Conservation (phyloP, 495 filamentous ascomycete species). For the Aspergillus kassunensis region DNA sequence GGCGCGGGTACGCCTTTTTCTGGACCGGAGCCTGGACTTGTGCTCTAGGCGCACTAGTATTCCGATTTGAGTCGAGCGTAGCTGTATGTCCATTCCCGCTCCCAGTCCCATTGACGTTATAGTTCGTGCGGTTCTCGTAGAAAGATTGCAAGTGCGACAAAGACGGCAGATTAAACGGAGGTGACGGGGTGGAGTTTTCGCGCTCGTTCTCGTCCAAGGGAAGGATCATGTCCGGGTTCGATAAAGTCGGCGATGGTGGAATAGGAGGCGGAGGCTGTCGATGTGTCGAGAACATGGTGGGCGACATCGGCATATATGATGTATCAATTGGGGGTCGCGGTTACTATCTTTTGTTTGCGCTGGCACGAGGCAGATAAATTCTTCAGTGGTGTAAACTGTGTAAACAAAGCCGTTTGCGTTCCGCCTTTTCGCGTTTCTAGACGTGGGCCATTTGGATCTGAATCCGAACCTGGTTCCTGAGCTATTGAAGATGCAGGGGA, state of each 20-base stretch:
- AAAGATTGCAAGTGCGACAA: slow-evolving; percentile 36
- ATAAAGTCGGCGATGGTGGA: slow-evolving; percentile 72
- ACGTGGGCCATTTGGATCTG: slow-evolving; percentile 12
- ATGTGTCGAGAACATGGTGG: slow-evolving; percentile 9
- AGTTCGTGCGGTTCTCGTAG: slow-evolving; percentile 16
- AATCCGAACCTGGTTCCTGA: too few relatives aligned
- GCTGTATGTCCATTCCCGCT: too few relatives aligned
- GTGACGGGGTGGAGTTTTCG: slow-evolving; percentile 51
- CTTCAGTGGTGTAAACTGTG: background rate
- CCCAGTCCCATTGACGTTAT: slow-evolving; percentile 16
- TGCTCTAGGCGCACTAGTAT: background rate
- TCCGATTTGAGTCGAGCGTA: background rate
- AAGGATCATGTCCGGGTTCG: slow-evolving; percentile 93
- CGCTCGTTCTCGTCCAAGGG: slow-evolving; percentile 57
- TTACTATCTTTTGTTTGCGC: background rate
- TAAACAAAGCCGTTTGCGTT: slow-evolving; percentile 2
- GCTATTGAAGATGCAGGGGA: slow-evolving; percentile 10
- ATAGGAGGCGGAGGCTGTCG: slow-evolving; percentile 15
- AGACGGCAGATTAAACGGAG: slow-evolving; percentile 41
- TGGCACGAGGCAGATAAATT: slow-evolving; percentile 6
- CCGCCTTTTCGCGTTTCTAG: slow-evolving; percentile 11
- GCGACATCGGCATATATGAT: too few relatives aligned
- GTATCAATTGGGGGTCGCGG: background rate
- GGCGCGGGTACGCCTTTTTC: slow-evolving; percentile 40
- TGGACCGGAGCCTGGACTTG: too few relatives aligned